Evolutionary conservation across 106 monocot genomes (phyloP).

Genomic region (Apostasia ramifera): DNA sequence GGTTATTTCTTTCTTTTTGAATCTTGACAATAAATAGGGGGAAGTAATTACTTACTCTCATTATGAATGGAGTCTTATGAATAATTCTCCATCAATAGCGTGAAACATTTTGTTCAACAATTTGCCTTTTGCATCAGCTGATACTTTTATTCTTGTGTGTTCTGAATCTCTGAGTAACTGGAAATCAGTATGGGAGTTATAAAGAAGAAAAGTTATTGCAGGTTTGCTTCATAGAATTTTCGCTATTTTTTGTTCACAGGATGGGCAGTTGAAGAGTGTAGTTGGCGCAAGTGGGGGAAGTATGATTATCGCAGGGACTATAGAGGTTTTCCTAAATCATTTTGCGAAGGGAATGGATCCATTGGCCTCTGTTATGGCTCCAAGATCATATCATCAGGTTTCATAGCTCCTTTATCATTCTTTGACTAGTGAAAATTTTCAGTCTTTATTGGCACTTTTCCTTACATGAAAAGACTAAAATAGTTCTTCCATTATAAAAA

Average conservation of each 20-base stretch:
- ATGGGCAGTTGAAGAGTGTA: conserved; percentile 55
- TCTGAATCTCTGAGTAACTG: too few species aligned
- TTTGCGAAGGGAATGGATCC: conserved; percentile 80
- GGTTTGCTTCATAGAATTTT: neutral
- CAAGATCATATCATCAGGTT: conserved; percentile 67
- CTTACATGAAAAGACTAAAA: too few species aligned
- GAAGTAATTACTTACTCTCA: neutral
- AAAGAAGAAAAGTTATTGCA: conserved; percentile 1
- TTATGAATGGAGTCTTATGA: too few species aligned
- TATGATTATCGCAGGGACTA: conserved; percentile 63
- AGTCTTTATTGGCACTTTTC: too few species aligned
- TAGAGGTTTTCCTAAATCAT: conserved; percentile 71
- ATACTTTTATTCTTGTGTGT: too few species aligned
- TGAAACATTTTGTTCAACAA: too few species aligned
- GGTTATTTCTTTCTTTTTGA: neutral
- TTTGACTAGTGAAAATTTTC: too few species aligned
- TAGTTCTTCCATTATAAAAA: too few species aligned
- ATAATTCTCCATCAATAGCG: too few species aligned
- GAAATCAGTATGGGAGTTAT: neutral
- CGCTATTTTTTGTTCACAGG: conserved; percentile 23
- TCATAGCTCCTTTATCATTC: too few species aligned
- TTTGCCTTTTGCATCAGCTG: too few species aligned
- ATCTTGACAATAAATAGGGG: neutral
- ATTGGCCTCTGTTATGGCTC: conserved; percentile 63
- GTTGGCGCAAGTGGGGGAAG: conserved; percentile 85